Evolutionary conservation across 2,329 filamentous ascomycete genomes (phyloP).

Genomic region (Fusarium avenaceum): DNA sequence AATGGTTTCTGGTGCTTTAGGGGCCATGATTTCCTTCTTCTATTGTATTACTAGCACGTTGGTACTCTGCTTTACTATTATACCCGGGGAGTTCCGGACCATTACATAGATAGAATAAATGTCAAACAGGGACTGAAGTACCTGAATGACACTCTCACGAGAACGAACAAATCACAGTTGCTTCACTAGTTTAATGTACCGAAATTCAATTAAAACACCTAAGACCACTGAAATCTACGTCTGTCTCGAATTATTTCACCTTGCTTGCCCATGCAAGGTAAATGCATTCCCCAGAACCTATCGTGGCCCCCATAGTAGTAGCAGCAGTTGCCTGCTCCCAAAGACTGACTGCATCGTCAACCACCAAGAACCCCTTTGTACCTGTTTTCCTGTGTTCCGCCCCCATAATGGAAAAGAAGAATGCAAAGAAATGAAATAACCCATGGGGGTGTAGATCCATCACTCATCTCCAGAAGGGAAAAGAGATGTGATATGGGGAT

Average conservation of each 20-base stretch:
- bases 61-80: conserved; percentile 24
- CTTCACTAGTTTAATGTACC: conserved; percentile 3
- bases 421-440: conserved; percentile 30
- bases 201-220: conserved; percentile 23
- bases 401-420: conserved; percentile 27
- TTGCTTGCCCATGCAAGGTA: neutral
- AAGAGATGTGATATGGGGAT: conserved; percentile 11
- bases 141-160: conserved; percentile 18
- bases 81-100: conserved; percentile 27
- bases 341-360: conserved; percentile 12
- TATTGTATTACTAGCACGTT: conserved; percentile 8
- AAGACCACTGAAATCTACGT: conserved; percentile 25
- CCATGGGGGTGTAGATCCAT: conserved; percentile 13
- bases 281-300: conserved; percentile 25
- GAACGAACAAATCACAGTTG: conserved; percentile 3
- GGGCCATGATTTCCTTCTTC: neutral
- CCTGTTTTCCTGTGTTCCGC: conserved; percentile 7
- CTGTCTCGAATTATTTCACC: conserved; percentile 21
- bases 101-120: conserved; percentile 2
- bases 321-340: conserved; percentile 2
- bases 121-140: neutral
- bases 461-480: conserved; percentile 29
- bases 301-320: conserved; percentile 16
- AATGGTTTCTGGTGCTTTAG: neutral
- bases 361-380: conserved; percentile 21